Percentiles rank a stretch among this genome's conserved stretches.
Evolutionary conservation across 192 early-diverging fungal species (phyloP).

Genomic region (Coemansia sp.): DNA sequence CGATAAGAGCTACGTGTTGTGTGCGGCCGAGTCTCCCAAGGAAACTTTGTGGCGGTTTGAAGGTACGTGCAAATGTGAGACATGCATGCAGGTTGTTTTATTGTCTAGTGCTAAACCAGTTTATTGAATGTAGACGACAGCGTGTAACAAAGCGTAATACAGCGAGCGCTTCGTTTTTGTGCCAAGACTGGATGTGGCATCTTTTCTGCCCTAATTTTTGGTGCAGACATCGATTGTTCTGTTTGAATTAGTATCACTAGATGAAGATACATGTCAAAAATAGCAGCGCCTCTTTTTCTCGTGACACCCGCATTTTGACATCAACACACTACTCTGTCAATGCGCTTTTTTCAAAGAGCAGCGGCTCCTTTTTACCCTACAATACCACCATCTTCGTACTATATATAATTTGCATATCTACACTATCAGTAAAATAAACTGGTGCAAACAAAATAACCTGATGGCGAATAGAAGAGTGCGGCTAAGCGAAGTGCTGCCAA

Average conservation of each 20-base stretch:
- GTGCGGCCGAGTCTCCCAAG: constrained; percentile 30
- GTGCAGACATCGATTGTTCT: no score
- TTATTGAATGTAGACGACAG: constrained; percentile 33
- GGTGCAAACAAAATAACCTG: not conserved
- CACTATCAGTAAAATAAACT: not conserved
- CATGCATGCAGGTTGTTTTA: not conserved
- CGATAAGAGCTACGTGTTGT: constrained; percentile 21
- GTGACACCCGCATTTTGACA: not conserved
- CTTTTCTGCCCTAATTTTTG: not conserved
- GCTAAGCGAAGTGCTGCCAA: constrained; percentile 18
- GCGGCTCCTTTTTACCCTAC: not conserved
- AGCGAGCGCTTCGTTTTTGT: not conserved
- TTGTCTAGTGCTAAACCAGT: not conserved
- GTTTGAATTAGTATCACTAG: no score
- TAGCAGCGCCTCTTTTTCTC: not conserved
- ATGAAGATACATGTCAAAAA: not conserved
- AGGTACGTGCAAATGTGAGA: constrained; percentile 15
- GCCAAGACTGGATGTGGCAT: not conserved
- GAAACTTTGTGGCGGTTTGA: constrained; percentile 31
- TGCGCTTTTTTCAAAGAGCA: not conserved
- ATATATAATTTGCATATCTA: not conserved
- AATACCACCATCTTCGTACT: not conserved
- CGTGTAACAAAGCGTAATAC: constrained; percentile 8
- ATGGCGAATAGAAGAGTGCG: not conserved
- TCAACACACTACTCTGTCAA: not conserved